A percentile compares a stretch with the other conserved stretches of the same genome.
Evolutionary conservation across 257 asterid genomes (phyloP).

Genomic region (Jasminum sambac): DNA sequence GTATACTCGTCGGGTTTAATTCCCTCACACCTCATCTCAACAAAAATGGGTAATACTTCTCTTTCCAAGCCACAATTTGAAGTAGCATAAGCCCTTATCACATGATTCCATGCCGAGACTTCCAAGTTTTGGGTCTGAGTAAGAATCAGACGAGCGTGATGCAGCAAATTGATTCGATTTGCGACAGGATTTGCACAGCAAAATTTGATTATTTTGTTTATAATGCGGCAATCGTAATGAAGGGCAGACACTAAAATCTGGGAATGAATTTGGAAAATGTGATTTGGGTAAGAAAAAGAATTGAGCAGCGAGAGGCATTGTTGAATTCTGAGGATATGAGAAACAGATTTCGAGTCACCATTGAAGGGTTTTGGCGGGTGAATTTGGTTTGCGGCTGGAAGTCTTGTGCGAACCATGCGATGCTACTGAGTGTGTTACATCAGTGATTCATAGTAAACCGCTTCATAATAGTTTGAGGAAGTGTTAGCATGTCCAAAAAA

Average conservation of each 20-base stretch:
- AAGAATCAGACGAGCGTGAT: conserved; percentile 36
- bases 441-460: too few species aligned
- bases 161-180: conserved; percentile 17
- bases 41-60: conserved; percentile 44
- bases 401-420: conserved; percentile 18
- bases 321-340: conserved; percentile 14
- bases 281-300: conserved; percentile 34
- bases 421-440: not conserved
- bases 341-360: conserved; percentile 17
- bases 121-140: conserved; percentile 26
- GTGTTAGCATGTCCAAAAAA: too few species aligned
- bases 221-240: conserved; percentile 24
- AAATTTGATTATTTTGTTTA: conserved; percentile 37
- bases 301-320: conserved; percentile 31
- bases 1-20: conserved; percentile 57
- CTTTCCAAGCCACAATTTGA: conserved; percentile 29
- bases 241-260: conserved; percentile 38
- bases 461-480: too few species aligned
- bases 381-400: conserved; percentile 16
- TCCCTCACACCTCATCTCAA: conserved; percentile 53
- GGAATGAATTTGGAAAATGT: conserved; percentile 46
- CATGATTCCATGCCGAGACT: conserved; percentile 52
- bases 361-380: conserved; percentile 27
- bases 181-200: conserved; percentile 34
- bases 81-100: conserved; percentile 52